A percentile compares a stretch with the other conserved stretches of the same genome.
phyloP scores from a whole-genome alignment of 2,329 filamentous ascomycete species.

The Neopestalotiopsis clavispora region DNA sequence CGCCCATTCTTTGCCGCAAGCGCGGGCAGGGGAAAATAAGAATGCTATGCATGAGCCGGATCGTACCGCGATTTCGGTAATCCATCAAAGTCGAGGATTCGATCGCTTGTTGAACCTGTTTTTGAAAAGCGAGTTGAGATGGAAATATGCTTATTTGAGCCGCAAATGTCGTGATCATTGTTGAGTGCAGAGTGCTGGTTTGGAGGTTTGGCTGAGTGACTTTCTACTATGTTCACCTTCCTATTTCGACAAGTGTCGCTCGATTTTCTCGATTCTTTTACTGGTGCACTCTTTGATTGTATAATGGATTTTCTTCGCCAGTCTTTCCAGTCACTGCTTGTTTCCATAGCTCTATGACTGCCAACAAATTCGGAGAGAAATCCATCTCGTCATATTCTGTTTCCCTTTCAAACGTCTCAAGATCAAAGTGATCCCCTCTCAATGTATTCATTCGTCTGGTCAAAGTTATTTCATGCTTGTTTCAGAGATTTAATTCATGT shows the following conservation, averaged over 20 bases:
- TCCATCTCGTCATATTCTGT: no score
- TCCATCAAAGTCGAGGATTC: neutral
- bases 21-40: conserved; percentile 3
- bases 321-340: no score
- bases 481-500: no score
- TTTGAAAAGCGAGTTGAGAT: neutral
- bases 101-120: conserved; percentile 6
- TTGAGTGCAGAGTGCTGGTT: neutral
- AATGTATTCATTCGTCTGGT: no score
- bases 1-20: conserved; percentile 8
- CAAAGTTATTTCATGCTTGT: no score
- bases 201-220: neutral
- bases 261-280: no score
- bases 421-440: no score
- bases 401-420: no score
- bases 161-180: conserved; percentile 18
- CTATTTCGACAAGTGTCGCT: neutral
- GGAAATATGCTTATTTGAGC: conserved; percentile 18
- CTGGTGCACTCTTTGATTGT: no score
- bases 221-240: neutral
- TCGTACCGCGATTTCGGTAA: conserved; percentile 9
- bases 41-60: conserved; percentile 14
- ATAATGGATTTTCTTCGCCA: no score
- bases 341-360: no score
- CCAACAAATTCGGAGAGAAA: no score